Base-by-base conservation (phyloP, 2,329 filamentous ascomycete genomes). In the Fusarium sublunatum region DNA sequence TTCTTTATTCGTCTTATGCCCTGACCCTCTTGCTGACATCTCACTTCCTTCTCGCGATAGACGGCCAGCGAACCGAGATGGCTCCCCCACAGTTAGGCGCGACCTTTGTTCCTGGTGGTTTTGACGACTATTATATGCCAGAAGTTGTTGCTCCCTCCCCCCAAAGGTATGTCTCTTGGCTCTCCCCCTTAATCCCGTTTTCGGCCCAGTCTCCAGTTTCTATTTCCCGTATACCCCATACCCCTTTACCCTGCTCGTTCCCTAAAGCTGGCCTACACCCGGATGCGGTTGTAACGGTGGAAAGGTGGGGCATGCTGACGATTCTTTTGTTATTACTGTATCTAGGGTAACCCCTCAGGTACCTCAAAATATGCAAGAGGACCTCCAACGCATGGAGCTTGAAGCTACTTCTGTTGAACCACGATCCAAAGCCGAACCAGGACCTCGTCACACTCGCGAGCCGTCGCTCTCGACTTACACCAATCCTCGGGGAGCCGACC, bases 291-390 rank as follows among this genome's bases (percentile, higher is more conserved):
- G 50, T 43, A 63, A 70, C 69, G 69, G 67, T 70, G 64, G 56
- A 70, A 67, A 64, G 67, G 74, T 74, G 73, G 74, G 73, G 73
- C 74, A 66, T 66, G 73, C 77, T 78, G 73, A 80, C 76, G 65
- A 65, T 70, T 69, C 70, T 75, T 34, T 66, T 68, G 65, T 70
- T 68, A 63, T 69, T 57, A 49, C 65, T 70, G 70, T 73, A 64
- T 74, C 68, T 77, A 96, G 92, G 81, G 88, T 96, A 73, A 97
- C 94, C 88, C 91, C 92, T 75, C 93, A 97, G 83, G 93, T 97
- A 67, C 92, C 94, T 69, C 91, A 94, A 78, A 94, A 97, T 79
- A 97, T 99, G 87, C 93, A 97, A 80, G 90, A 96, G 73, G 94
- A 91, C 78, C 86, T 99, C 67, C 91, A 94, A 72, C 89, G 93